Evolutionary conservation across 768 basidiomycete species (phyloP), one percentile per base, ranked within the genome.

Genomic region (Strobilomyces confusus): DNA sequence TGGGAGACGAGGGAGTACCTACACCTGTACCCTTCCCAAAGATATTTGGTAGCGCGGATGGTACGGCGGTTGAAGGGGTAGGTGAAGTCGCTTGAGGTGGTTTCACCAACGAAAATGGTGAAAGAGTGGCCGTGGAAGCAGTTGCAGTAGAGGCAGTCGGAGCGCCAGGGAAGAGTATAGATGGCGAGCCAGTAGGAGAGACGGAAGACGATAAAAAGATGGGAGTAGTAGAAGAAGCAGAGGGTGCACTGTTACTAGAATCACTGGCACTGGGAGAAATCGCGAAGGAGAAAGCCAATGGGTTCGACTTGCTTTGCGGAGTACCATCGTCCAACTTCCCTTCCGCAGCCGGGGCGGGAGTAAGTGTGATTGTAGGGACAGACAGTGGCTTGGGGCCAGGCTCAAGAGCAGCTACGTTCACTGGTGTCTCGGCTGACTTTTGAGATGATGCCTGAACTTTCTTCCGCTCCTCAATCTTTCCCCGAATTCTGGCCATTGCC

Each of bases 401-500:
- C 47, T 64, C 62, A 36, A 68, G 56, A 9, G 64, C 55, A 9
- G 68, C 57, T 22, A 63, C 38, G 49, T 63, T 63, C 15, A 60
- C 62, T 19, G 63, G 55, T 25, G 66, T 64, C 55, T 72, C 75
- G 51, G 67, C 49, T 32, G 46, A 57, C 60, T 73, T 79, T 43
- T 64, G 70, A 51, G 69, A 17, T 0, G 62, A 65, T 37, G 61
- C 65, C 33, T 70, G 71, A 56, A 66, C 66, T 55, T 76, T 75
- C 63, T 75, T 75, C 61, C 69, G 70, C 48, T 75, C 74, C 62
- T 77, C 76, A 29, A 72, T 70, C 72, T 70, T 75, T 64, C 68
- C 81, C 45, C 89, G 76, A 61, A 92, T 80, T 63, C 78, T 84
- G 61, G 80, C 79, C 78, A 92, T 85, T 22, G 88, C 87, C 40